Evolutionary conservation across 148 eudicot species (phyloP).

Genomic region (Diospyros lotus): DNA sequence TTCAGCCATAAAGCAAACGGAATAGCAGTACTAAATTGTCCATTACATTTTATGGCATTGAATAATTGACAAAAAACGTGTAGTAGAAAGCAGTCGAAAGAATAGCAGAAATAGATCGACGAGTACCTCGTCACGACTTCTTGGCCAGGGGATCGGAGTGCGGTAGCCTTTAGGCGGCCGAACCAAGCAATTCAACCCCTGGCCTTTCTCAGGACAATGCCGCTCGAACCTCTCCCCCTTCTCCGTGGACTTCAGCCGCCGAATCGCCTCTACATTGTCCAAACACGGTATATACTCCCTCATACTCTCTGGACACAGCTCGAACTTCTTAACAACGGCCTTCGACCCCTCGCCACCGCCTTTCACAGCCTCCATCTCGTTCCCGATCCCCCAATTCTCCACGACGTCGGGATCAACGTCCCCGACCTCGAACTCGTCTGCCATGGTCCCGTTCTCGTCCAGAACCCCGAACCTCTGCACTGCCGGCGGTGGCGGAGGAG

Average conservation of each 20-base stretch:
- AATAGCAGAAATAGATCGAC: not conserved
- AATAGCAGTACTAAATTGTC: not conserved
- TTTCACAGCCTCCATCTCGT: slow-evolving; percentile 25
- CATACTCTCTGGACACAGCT: slow-evolving; percentile 48
- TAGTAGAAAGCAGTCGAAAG: no score
- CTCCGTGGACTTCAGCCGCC: slow-evolving; percentile 53
- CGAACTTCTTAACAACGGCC: slow-evolving; percentile 56
- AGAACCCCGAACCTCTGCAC: slow-evolving; percentile 64
- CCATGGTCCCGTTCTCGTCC: slow-evolving; percentile 82
- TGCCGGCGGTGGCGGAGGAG: slow-evolving; percentile 37
- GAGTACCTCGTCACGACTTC: slow-evolving; percentile 81
- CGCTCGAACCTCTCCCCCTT: slow-evolving; percentile 89
- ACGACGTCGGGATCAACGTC: slow-evolving; percentile 54
- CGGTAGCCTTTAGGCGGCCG: slow-evolving; percentile 71
- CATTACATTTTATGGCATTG: not conserved
- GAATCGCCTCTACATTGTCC: slow-evolving; percentile 80
- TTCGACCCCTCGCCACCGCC: slow-evolving; percentile 24
- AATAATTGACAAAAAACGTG: not conserved
- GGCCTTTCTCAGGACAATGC: slow-evolving; percentile 76
- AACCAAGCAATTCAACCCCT: slow-evolving; percentile 66
- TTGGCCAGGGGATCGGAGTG: slow-evolving; percentile 80
- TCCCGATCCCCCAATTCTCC: slow-evolving; percentile 50
- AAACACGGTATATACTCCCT: slow-evolving; percentile 86
- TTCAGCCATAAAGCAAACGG: not conserved
- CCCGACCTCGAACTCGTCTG: slow-evolving; percentile 75